A percentile compares a stretch with the other conserved stretches of the same genome.
Evolutionary conservation across 805 yeast genomes (phyloP).

Genomic region (Huiozyma sinensis): DNA sequence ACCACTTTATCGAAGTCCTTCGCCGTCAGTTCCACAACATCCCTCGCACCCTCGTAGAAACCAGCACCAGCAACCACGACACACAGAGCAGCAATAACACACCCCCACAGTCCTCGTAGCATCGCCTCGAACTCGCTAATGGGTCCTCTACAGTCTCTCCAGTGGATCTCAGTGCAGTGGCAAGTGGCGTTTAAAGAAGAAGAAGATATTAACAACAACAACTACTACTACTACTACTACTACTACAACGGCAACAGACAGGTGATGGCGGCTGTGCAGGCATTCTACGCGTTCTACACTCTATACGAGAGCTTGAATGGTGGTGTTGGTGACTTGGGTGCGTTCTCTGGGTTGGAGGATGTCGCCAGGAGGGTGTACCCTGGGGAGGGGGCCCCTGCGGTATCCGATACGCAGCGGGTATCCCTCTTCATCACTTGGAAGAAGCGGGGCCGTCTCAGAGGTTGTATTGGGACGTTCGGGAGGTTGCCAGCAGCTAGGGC

Average conservation of each 20-base stretch:
- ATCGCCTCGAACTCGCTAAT: background rate
- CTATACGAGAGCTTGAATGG: conserved; percentile 14
- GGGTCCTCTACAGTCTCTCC: background rate
- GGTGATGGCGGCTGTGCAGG: conserved; percentile 1
- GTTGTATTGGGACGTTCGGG: conserved; percentile 88
- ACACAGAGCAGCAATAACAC: background rate
- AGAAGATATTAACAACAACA: background rate
- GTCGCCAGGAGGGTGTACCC: conserved; percentile 14
- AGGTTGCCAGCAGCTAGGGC: conserved; percentile 45
- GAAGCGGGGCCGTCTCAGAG: conserved; percentile 44
- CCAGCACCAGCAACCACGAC: background rate
- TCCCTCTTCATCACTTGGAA: conserved; percentile 89
- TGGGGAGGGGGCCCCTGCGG: background rate
- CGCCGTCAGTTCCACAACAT: conserved; percentile 47
- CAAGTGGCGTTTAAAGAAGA: background rate
- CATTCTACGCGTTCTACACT: conserved; percentile 26
- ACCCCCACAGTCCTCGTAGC: background rate
- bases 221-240: background rate
- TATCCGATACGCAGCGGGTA: conserved; percentile 10
- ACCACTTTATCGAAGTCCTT: conserved; percentile 57
- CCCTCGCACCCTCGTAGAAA: conserved; percentile 23
- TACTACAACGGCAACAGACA: background rate
- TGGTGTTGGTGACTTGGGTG: too few species aligned
- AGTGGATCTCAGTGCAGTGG: background rate
- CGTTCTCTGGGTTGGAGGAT: conserved; percentile 3